Base-by-base conservation (phyloP, 805 yeast genomes). In the Torulaspora microellipsoides region DNA sequence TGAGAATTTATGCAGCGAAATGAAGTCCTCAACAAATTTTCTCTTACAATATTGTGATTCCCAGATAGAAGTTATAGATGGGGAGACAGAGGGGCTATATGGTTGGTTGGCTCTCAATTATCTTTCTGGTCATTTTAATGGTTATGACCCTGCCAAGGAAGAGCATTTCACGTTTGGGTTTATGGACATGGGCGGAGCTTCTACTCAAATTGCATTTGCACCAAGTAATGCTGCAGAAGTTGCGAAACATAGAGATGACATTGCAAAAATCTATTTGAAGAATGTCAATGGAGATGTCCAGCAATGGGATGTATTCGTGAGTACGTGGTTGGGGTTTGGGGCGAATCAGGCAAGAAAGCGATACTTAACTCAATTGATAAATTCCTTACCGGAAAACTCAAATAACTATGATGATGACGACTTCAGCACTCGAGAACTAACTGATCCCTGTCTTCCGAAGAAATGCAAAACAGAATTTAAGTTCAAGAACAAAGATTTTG, bases 131-230 rank as follows among this genome's bases (percentile, higher is more conserved):
- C 77, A 77, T 47, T 69, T 85, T 38, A 72, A 81, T 47, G 61
- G 73, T 41, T 76, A 73, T 53, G 71, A 72, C 30, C 52, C 59
- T 9, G 20, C 52, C 4, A 59, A 64, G 2, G 40, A 43, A 7
- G 52, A 37, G 3, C 84, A 76, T 54, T 65, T 65, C n/a, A 80
- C 95, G 0, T 82, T 76, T 51, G 99, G 99, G 4, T 91, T 93
- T 55, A 84, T 93, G 91, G 99, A 93, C 64, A 93, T 93, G 99
- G 99, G 99, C 12, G 99, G 99, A 11, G 99, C 99, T 0, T 88
- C 96, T 1, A 88, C 96, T 0, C 99, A 93, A 60, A 78, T 93
- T 15, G 95, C 98, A 8, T 93, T 90, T 72, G 89, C 85, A 8
- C 97, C 97, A 0, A 75, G 80, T 3, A 72, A 75, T 32, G 49